A percentile compares a stretch with the other conserved stretches of the same genome.
phyloP scores from a whole-genome alignment of 345 rosid genomes.

The Citrus unshiu region DNA sequence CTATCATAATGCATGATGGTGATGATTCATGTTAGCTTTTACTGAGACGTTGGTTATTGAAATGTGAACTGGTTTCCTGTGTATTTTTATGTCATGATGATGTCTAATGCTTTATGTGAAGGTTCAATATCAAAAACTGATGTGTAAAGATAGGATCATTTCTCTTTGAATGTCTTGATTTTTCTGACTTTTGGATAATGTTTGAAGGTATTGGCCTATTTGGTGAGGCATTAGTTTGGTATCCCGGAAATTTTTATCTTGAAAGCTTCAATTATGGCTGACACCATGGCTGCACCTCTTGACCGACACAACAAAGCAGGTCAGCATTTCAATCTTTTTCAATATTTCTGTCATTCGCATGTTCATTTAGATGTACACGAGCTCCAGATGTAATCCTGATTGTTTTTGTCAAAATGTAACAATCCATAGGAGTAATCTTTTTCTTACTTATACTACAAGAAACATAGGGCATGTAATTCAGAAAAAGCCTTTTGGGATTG shows the following conservation, averaged over 20 bases:
- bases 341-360: too few relatives aligned
- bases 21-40: too few relatives aligned
- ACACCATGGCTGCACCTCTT: slow-evolving; percentile 37
- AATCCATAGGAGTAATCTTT: too few relatives aligned
- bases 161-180: neutral
- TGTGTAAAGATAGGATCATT: neutral
- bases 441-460: too few relatives aligned
- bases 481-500: neutral
- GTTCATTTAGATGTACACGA: neutral
- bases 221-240: slow-evolving; percentile 6
- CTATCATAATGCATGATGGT: too few relatives aligned
- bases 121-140: neutral
- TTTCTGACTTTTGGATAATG: neutral
- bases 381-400: neutral
- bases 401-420: too few relatives aligned
- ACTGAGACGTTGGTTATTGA: too few relatives aligned
- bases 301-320: slow-evolving; percentile 44
- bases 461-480: too few relatives aligned
- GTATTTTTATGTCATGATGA: neutral
- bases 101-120: neutral
- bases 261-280: slow-evolving; percentile 38
- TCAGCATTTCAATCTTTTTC: slow-evolving; percentile 3
- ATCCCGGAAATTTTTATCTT: neutral
- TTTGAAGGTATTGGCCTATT: neutral
- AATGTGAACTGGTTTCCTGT: too few relatives aligned